These are phyloP conservation scores for Rossbeevera mucosa DNA, from an alignment of 768 basidiomycete species.

Conservation along the genomic window DNA sequence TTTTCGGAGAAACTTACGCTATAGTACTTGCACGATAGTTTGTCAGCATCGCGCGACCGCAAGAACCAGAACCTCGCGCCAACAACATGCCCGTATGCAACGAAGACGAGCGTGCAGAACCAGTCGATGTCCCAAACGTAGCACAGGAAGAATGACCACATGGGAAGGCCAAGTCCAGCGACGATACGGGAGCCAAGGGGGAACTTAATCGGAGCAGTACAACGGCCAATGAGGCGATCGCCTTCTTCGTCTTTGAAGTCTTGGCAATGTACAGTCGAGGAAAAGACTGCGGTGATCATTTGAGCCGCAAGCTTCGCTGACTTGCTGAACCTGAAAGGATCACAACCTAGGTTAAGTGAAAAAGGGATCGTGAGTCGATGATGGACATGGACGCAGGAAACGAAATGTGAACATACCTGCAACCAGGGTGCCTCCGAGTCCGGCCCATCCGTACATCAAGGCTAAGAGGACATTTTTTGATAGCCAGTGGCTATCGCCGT, in stretches of 20 bases:
- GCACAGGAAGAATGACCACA: conserved; percentile 28
- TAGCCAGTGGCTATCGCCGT: conserved; percentile 35
- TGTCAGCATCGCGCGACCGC: conserved; percentile 28
- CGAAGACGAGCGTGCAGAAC: conserved; percentile 23
- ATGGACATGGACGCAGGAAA: neutral
- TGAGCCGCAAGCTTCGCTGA: conserved; percentile 30
- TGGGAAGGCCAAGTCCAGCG: conserved; percentile 24
- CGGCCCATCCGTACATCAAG: conserved; percentile 34
- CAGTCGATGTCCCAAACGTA: conserved; percentile 25
- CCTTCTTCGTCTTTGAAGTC: conserved; percentile 42
- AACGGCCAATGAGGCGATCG: conserved; percentile 28
- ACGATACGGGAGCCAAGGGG: conserved; percentile 28
- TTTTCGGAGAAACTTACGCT: conserved; percentile 27
- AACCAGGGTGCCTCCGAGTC: conserved; percentile 36
- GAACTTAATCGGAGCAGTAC: conserved; percentile 42
- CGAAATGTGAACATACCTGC: conserved; percentile 26
- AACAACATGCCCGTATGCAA: conserved; percentile 21
- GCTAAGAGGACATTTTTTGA: conserved; percentile 38
- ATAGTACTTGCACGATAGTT: conserved; percentile 34
- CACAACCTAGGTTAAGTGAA: conserved; percentile 11
- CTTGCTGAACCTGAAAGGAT: conserved; percentile 22
- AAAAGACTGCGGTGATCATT: conserved; percentile 29
- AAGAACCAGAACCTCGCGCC: conserved; percentile 26
- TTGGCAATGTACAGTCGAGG: conserved; percentile 33
- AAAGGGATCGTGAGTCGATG: neutral